Conservation (phyloP, 1,284 basidiomycete species). For the Malassezia caprae region DNA sequence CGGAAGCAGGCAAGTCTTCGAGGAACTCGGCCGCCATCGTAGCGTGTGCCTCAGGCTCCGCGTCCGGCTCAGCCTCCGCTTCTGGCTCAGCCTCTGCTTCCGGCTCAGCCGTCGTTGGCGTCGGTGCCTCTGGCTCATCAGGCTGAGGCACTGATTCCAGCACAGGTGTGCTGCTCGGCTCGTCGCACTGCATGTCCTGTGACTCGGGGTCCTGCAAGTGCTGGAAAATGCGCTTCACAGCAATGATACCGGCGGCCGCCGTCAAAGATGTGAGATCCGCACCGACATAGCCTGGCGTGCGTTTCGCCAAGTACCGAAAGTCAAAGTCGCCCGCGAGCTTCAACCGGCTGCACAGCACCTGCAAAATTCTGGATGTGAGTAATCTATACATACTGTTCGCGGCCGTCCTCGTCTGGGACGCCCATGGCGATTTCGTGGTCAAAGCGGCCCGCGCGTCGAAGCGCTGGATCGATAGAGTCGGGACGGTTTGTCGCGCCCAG, state of each 20-base stretch:
- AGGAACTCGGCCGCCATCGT: constrained; percentile 17
- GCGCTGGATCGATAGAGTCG: constrained; percentile 82
- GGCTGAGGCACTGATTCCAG: constrained; percentile 6
- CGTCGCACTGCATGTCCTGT: constrained; percentile 8
- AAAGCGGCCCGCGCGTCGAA: constrained; percentile 84
- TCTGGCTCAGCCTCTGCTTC: not conserved
- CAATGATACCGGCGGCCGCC: constrained; percentile 84
- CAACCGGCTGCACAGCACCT: constrained; percentile 36
- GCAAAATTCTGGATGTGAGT: constrained; percentile 26
- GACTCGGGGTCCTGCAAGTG: constrained; percentile 55
- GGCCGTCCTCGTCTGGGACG: constrained; percentile 69
- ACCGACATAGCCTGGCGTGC: constrained; percentile 92
- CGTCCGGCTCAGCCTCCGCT: not conserved
- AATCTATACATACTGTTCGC: constrained; percentile 60
- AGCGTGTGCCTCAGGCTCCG: not conserved
- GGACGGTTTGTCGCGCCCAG: constrained; percentile 94
- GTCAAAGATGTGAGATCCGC: constrained; percentile 84
- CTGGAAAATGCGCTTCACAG: constrained; percentile 89
- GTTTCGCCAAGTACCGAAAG: constrained; percentile 70
- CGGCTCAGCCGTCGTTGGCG: not conserved
- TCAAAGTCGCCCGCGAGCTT: constrained; percentile 65
- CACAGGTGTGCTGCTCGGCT: not conserved
- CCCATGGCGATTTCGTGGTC: constrained; percentile 97
- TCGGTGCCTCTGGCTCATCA: constrained; percentile 17
- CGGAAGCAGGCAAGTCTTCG: constrained; percentile 41